Evolutionary conservation across 2,329 filamentous ascomycete genomes (phyloP), one percentile per base, ranked within the genome.

Genomic region (Aspergillus versicolor): DNA sequence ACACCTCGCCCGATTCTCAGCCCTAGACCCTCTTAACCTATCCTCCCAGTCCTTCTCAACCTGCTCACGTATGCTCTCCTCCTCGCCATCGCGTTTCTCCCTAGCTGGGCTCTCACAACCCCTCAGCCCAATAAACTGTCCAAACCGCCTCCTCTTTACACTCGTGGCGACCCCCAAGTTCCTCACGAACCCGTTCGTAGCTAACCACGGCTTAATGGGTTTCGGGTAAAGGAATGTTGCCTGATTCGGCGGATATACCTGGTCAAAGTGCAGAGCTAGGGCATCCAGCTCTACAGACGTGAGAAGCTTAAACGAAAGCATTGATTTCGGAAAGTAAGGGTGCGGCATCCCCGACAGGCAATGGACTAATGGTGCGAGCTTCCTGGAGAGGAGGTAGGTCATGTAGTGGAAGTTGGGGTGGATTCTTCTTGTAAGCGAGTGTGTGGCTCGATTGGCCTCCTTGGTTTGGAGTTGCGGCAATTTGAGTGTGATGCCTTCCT

Each of bases 191-290:
- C 51, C 51, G 22, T 41, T 40, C 1, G 63, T 64, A 0, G 67
- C 69, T 3, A 75, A 47, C 72, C 74, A 73, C 6, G 70, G 59
- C 5, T 60, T 60, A 1, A 74, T 65, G 0, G 38, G 58, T 8
- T 67, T 54, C 5, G 77, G 77, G 48, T 79, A 79, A 5, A 52
- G 55, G 22, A 54, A 65, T 0, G 73, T 74, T 21, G 69, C 67
- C 0, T 58, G 61, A 0, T 66, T 47, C 0, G 76, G 67, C 0
- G 75, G 76, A 43, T 67, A 69, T 5, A 73, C 67, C 53, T 79
- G 77, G 56, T 79, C 75, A 58, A 74, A 79, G 61, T 74, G 71
- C 0, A 65, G 56, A 11, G 76, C 75, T 1, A 79, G 70, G n/a
- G 65, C 59, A 54, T 79, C 76, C 3, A 78, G 69, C 59, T 78